These are phyloP conservation scores for Colletotrichum chrysophilum DNA, from an alignment of 2,329 filamentous ascomycete species.

Conservation along the genomic window DNA sequence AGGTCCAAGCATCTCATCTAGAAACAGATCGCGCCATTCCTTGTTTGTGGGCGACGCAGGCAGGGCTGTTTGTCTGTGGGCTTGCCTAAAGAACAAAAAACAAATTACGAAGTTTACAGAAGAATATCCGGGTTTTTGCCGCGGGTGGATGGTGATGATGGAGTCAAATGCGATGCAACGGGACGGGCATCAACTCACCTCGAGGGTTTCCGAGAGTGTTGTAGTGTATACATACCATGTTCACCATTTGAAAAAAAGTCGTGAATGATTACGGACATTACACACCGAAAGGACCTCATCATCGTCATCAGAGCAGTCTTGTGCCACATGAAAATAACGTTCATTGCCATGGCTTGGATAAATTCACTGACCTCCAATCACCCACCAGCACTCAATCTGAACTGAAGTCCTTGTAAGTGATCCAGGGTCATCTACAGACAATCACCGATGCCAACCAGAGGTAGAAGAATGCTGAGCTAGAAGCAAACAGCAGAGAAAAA, in stretches of 20 bases:
- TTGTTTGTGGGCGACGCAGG: not conserved
- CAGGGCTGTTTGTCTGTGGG: not conserved
- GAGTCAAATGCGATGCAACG: constrained; percentile 6
- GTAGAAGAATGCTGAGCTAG: not conserved
- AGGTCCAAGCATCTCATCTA: constrained; percentile 78
- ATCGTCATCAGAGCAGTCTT: not conserved
- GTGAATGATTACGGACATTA: constrained; percentile 21
- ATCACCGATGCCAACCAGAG: not conserved
- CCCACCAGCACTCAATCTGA: not conserved
- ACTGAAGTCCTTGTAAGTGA: not conserved
- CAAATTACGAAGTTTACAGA: constrained; percentile 1
- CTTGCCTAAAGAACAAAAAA: not conserved
- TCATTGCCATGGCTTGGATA: not conserved
- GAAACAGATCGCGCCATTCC: not conserved
- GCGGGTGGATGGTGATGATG: not conserved
- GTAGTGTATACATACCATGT: constrained; percentile 18
- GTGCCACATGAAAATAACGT: not conserved
- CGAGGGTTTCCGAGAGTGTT: constrained; percentile 21
- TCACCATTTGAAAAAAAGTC: constrained; percentile 15
- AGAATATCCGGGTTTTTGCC: not conserved
- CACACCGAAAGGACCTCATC: not conserved
- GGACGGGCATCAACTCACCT: constrained; percentile 10
- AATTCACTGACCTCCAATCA: not conserved
- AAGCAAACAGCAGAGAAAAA: not conserved
- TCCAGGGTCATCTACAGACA: not conserved